These are phyloP conservation scores for Hypoxylon sp. DNA, from an alignment of 2,329 filamentous ascomycete genomes.

Conservation along the genomic window DNA sequence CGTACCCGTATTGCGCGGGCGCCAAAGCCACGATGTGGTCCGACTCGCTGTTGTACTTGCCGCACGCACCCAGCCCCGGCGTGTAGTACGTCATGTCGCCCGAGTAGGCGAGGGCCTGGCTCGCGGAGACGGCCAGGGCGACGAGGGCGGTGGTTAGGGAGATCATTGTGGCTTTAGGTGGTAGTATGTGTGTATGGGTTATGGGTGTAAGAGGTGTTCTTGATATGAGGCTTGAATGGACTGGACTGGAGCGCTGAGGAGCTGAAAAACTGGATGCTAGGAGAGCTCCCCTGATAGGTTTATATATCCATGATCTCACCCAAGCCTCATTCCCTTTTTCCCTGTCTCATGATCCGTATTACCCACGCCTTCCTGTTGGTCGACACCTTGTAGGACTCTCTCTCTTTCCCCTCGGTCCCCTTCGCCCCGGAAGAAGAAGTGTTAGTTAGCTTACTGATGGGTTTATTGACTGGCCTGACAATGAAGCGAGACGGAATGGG, in stretches of 20 bases:
- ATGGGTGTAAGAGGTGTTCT: not conserved
- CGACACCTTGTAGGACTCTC: conserved; percentile 8
- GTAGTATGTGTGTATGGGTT: conserved; percentile 2
- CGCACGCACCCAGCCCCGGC: conserved; percentile 45
- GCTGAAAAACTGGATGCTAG: not conserved
- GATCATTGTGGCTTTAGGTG: conserved; percentile 22
- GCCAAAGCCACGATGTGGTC: conserved; percentile 46
- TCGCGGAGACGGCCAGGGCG: conserved; percentile 25
- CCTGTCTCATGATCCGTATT: not conserved
- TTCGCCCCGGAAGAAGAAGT: not conserved
- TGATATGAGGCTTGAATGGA: not conserved
- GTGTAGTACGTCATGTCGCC: conserved; percentile 48
- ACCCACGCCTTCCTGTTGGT: not conserved
- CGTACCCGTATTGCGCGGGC: conserved; percentile 43
- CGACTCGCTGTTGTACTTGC: conserved; percentile 29
- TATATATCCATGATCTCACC: conserved; percentile 15
- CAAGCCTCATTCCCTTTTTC: not conserved
- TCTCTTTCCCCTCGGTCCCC: not conserved
- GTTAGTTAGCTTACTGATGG: conserved; percentile 10
- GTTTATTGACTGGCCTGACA: conserved; percentile 1
- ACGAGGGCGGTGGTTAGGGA: conserved; percentile 34
- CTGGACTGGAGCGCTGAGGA: not conserved
- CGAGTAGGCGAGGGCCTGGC: conserved; percentile 33
- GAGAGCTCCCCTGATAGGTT: not conserved
- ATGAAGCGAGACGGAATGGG: conserved; percentile 13